phyloP scores from a whole-genome alignment of 2,329 filamentous ascomycete genomes.

The Fusarium secorum region DNA sequence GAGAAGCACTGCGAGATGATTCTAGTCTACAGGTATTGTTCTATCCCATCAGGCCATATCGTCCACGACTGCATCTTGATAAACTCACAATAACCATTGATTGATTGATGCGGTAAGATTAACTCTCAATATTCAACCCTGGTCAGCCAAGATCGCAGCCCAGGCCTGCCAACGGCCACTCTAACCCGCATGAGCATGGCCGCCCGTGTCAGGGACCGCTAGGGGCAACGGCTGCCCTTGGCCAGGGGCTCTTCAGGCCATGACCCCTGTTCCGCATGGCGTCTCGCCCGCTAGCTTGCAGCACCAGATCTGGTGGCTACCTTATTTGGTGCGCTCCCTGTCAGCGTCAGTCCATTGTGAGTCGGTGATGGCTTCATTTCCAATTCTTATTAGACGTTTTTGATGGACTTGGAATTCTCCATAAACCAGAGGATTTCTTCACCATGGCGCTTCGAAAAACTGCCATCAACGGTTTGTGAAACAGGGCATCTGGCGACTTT shows the following conservation, averaged over 20 bases:
- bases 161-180: constrained; percentile 9
- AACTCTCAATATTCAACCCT: background rate
- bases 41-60: background rate
- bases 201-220: constrained; percentile 26
- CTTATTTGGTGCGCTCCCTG: constrained; percentile 14
- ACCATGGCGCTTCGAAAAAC: background rate
- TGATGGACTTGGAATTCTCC: constrained; percentile 3
- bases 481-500: constrained; percentile 13
- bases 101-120: background rate
- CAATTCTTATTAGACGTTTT: constrained; percentile 30
- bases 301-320: background rate
- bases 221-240: constrained; percentile 26
- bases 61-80: background rate
- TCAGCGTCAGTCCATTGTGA: constrained; percentile 33
- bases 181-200: constrained; percentile 24
- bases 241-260: constrained; percentile 27
- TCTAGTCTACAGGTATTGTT: background rate
- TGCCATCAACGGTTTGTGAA: constrained; percentile 1
- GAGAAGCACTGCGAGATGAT: background rate
- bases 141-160: constrained; percentile 5
- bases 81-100: background rate
- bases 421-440: background rate
- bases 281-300: constrained; percentile 18
- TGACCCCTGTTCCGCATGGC: constrained; percentile 33
- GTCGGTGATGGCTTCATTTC: constrained; percentile 42